Percentiles rank a stretch among this genome's conserved stretches.
Conservation (phyloP, 148 eudicot species). For the Rhododendron mucronatum region DNA sequence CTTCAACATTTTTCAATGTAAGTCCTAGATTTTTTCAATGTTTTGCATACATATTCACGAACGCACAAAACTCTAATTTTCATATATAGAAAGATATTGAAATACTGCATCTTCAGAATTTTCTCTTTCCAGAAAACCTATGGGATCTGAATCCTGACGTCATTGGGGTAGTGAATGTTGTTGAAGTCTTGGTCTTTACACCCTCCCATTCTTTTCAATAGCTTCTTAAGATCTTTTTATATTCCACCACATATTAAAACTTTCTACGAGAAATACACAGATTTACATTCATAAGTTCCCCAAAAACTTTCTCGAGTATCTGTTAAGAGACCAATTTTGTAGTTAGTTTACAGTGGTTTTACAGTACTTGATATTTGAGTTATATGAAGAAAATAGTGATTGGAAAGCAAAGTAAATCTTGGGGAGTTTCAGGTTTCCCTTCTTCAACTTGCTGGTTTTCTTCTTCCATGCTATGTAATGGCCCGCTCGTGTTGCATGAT, state of each 20-base stretch:
- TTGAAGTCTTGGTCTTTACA: neutral
- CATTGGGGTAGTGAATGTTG: neutral
- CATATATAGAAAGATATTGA: neutral
- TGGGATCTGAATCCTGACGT: neutral
- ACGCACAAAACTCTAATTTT: neutral
- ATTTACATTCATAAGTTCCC: neutral
- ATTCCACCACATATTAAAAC: neutral
- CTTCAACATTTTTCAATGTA: conserved; percentile 54
- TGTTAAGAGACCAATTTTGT: neutral
- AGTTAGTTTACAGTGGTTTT: neutral
- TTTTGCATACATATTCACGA: neutral
- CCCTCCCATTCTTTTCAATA: neutral
- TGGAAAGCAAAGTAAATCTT: neutral
- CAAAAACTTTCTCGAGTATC: neutral
- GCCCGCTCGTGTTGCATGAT: conserved; percentile 58
- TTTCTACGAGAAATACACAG: neutral
- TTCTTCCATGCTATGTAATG: conserved; percentile 73
- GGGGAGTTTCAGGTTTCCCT: conserved; percentile 54
- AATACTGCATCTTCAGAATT: neutral
- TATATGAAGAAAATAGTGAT: neutral
- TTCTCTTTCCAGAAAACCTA: neutral
- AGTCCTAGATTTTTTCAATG: conserved; percentile 11
- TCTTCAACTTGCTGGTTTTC: conserved; percentile 74
- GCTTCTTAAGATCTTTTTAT: neutral
- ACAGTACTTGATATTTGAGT: neutral